Conservation (phyloP, 805 yeast genomes). For the Torulaspora microellipsoides region DNA sequence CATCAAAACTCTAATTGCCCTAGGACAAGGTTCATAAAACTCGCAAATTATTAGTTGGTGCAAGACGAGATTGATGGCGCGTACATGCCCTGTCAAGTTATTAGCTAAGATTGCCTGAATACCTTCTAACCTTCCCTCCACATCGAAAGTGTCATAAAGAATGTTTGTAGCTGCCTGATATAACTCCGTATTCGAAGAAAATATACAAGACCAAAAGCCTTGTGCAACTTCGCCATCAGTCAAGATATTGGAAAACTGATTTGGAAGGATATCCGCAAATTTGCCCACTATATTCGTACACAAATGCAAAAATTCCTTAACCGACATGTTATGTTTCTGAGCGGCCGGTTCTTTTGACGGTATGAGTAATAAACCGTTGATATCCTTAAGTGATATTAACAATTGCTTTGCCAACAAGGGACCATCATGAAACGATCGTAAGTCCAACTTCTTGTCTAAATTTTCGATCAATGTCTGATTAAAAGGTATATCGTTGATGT, state of each 20-base stretch:
- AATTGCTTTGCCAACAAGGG: constrained; percentile 31
- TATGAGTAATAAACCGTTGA: constrained; percentile 31
- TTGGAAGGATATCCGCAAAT: constrained; percentile 39
- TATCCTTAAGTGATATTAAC: constrained; percentile 29
- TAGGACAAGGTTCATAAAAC: constrained; percentile 68
- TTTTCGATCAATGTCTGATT: constrained; percentile 33
- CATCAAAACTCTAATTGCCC: constrained; percentile 67
- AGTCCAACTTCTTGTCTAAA: constrained; percentile 24
- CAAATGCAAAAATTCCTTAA: constrained; percentile 26
- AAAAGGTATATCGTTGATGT: constrained; percentile 27
- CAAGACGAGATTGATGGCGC: constrained; percentile 46
- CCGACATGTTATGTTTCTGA: constrained; percentile 27
- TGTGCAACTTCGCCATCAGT: constrained; percentile 41
- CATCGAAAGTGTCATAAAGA: constrained; percentile 72
- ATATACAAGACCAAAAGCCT: constrained; percentile 73
- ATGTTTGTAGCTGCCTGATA: constrained; percentile 69
- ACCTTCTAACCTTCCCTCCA: constrained; percentile 74
- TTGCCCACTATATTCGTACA: constrained; percentile 37
- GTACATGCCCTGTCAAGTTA: constrained; percentile 43
- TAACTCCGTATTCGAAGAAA: constrained; percentile 53
- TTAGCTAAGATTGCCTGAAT: constrained; percentile 49
- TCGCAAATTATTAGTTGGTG: constrained; percentile 42
- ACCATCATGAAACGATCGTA: constrained; percentile 31
- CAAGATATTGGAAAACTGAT: constrained; percentile 38
- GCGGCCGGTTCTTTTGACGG: constrained; percentile 19